Evolutionary conservation across 495 filamentous ascomycete species (phyloP).

Genomic region (Neurospora tetrasperma): DNA sequence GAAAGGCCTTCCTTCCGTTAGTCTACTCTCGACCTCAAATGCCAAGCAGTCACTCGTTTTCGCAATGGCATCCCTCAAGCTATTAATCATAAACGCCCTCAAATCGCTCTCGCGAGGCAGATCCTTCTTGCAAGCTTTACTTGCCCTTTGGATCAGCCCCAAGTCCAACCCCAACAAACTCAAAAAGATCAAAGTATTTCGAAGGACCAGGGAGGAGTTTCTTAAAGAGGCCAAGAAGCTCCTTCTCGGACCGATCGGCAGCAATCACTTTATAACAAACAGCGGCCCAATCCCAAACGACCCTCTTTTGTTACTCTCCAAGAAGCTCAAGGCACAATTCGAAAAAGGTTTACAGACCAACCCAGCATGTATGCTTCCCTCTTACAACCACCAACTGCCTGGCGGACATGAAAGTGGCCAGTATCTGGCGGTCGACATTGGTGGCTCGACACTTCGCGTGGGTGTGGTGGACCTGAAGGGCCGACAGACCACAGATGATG

Average conservation of each 20-base stretch:
- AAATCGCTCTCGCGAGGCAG: constrained; percentile 42
- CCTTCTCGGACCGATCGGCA: constrained; percentile 28
- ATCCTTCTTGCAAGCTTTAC: constrained; percentile 40
- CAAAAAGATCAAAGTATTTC: neutral
- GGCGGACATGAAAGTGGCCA: constrained; percentile 59
- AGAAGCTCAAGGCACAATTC: constrained; percentile 38
- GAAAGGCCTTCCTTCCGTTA: constrained; percentile 4
- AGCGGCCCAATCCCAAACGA: constrained; percentile 3
- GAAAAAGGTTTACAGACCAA: constrained; percentile 34
- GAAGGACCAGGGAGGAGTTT: constrained; percentile 15
- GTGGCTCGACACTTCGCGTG: constrained; percentile 72
- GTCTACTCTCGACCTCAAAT: constrained; percentile 12
- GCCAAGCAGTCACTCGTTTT: constrained; percentile 37
- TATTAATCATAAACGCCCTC: constrained; percentile 31
- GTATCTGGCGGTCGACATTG: constrained; percentile 51
- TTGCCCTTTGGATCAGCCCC: constrained; percentile 39
- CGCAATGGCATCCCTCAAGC: constrained; percentile 37
- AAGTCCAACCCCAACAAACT: constrained; percentile 13
- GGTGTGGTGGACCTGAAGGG: constrained; percentile 60
- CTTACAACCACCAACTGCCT: constrained; percentile 63
- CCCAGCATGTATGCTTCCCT: constrained; percentile 45
- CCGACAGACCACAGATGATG: constrained; percentile 13
- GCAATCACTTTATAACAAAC: neutral
- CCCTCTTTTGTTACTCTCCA: constrained; percentile 29
- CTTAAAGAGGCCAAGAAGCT: constrained; percentile 27